Conservation (phyloP, 352 stramenopile genomes). For the Thalassiosira livingstoniorum region DNA sequence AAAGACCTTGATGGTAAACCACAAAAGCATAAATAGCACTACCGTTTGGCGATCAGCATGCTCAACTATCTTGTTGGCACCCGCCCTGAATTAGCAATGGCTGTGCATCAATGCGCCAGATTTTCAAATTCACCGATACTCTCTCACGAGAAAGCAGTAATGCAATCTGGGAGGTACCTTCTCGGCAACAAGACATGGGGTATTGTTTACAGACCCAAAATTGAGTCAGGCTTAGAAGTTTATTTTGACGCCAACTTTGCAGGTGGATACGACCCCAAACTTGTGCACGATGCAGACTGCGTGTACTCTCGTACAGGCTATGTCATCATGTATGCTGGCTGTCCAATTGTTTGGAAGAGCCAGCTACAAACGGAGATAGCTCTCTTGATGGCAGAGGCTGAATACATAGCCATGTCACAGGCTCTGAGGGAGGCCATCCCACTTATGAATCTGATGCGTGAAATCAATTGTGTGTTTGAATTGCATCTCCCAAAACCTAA, state of each 20-base stretch:
- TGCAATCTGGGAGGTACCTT: background rate
- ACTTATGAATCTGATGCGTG: too few species aligned
- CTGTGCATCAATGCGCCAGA: slow-evolving; percentile 1
- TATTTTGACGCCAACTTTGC: slow-evolving; percentile 14
- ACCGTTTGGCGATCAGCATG: slow-evolving; percentile 8
- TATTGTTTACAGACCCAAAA: slow-evolving; percentile 2
- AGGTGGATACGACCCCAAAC: background rate
- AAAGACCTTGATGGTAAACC: slow-evolving; percentile 13
- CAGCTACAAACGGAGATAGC: slow-evolving; percentile 15
- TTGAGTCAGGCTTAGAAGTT: background rate
- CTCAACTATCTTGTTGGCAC: background rate
- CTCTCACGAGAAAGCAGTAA: slow-evolving; percentile 14
- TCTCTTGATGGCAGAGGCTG: slow-evolving; percentile 27
- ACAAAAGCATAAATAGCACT: background rate
- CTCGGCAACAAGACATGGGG: background rate
- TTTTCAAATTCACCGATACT: slow-evolving; percentile 20
- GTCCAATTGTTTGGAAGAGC: slow-evolving; percentile 27
- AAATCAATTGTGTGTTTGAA: too few species aligned
- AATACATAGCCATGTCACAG: slow-evolving; percentile 54
- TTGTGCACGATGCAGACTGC: background rate
- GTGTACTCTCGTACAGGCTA: background rate
- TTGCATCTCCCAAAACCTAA: too few species aligned
- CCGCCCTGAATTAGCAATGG: slow-evolving; percentile 10
- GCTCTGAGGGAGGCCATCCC: background rate
- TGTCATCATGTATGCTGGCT: slow-evolving; percentile 6